Conservation (phyloP, 305 asterid genomes). For the Plantago coronopus region DNA sequence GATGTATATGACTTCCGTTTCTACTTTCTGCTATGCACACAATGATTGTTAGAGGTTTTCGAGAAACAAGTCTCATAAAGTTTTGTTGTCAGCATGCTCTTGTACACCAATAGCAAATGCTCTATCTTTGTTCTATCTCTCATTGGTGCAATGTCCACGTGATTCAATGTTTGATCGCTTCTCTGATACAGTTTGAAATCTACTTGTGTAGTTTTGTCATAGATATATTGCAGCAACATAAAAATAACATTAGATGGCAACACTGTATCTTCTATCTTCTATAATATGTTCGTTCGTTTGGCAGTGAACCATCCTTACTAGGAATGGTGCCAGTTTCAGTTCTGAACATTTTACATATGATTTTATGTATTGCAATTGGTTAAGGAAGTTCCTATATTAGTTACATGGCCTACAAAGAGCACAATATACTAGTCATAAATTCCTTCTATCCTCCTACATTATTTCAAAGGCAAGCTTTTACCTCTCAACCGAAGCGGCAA, state of each 20-base stretch:
- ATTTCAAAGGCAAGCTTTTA: slow-evolving; percentile 85
- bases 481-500: slow-evolving; percentile 70
- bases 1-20: not conserved
- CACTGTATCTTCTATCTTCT: too few relatives aligned
- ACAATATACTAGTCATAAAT: slow-evolving; percentile 26
- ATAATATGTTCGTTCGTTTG: too few relatives aligned
- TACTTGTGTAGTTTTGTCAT: not conserved
- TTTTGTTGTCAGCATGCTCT: slow-evolving; percentile 60
- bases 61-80: slow-evolving; percentile 64
- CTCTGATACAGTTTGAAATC: too few relatives aligned
- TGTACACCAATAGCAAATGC: slow-evolving; percentile 52
- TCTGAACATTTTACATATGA: not conserved
- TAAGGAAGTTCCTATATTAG: not conserved
- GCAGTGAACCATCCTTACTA: too few relatives aligned
- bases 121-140: slow-evolving; percentile 67
- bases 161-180: slow-evolving; percentile 24
- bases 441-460: slow-evolving; percentile 94
- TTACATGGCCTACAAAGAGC: not conserved
- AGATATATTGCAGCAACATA: not conserved
- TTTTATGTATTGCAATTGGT: too few relatives aligned
- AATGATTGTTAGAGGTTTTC: slow-evolving; percentile 90
- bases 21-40: slow-evolving; percentile 61
- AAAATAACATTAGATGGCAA: not conserved
- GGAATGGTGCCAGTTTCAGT: not conserved
- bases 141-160: slow-evolving; percentile 43